These are phyloP conservation scores for Crithidia acanthocephali DNA, from an alignment of 208 protist genomes.

Conservation along the genomic window DNA sequence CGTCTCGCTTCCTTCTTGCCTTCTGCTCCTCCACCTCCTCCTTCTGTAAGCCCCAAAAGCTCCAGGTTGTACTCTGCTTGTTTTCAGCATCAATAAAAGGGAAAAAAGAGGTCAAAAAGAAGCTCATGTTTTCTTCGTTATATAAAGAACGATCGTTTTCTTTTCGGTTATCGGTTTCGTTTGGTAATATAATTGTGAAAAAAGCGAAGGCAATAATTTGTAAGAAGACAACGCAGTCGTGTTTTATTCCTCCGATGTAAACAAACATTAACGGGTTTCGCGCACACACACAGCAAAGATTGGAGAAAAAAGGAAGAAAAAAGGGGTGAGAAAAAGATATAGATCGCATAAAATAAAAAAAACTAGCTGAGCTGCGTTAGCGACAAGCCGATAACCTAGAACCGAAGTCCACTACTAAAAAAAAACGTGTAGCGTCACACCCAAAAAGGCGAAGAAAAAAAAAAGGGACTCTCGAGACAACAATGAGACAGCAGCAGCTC, in stretches of 20 bases:
- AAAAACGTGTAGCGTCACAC: background rate
- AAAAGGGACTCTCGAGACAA: too few relatives aligned
- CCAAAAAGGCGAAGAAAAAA: too few relatives aligned
- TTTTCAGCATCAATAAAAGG: too few relatives aligned
- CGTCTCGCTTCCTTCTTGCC: too few relatives aligned
- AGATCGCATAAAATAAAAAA: slow-evolving; percentile 12
- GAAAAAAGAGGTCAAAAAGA: too few relatives aligned
- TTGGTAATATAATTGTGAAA: slow-evolving; percentile 21
- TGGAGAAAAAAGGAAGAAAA: slow-evolving; percentile 15
- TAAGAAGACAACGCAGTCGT: slow-evolving; percentile 13
- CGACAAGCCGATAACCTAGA: background rate
- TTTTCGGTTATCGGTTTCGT: slow-evolving; percentile 11
- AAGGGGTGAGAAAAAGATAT: background rate
- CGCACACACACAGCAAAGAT: slow-evolving; percentile 5
- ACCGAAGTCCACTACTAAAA: background rate
- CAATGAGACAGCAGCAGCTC: too few relatives aligned
- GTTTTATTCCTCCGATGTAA: slow-evolving; percentile 8
- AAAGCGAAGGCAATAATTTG: slow-evolving; percentile 1
- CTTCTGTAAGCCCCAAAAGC: too few relatives aligned
- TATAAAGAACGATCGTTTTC: slow-evolving; percentile 22
- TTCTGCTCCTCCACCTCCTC: too few relatives aligned
- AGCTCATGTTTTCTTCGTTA: background rate
- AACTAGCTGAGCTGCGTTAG: background rate
- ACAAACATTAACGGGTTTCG: slow-evolving; percentile 6
- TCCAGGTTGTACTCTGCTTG: too few relatives aligned